Evolutionary conservation across 495 filamentous ascomycete species (phyloP), one percentile per base, ranked within the genome.

Genomic region (Lepraria neglecta): DNA sequence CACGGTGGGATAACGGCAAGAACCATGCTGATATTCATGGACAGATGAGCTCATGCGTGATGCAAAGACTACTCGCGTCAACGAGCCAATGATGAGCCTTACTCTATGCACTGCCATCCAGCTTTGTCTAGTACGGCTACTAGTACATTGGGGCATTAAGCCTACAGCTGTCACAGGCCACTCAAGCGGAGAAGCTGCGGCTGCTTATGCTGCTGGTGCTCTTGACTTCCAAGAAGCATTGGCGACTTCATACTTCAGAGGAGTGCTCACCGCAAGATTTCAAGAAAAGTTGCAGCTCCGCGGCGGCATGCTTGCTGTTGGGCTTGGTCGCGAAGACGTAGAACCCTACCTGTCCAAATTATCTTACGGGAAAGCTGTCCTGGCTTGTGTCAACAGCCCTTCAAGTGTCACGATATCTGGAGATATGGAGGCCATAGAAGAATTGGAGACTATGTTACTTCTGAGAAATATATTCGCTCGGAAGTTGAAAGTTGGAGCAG

Each of bases 121-220:
- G 42, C 43, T 73, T 0, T 65, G 56, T 17, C 27, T 74, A 0
- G 51, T 71, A 0, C 60, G 66, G 28, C 47, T 65, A 1, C 57
- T 74, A 1, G 21, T 14, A 1, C 27, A 47, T 7, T 68, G 64
- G 61, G 64, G 65, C 4, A 51, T 74, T 14, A 67, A 47, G 33
- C 55, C 66, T 14, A 38, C 42, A 6, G 60, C 21, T 10, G 69
- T 71, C 1, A 66, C 72, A 12, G 75, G 76, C 1, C 76, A 78
- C 31, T 35, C 72, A 0, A 71, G 69, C 17, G 76, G 76, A 11
- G 76, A 78, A 56, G 74, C 76, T 19, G 75, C 73, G 2, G 75
- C 73, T 2, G 76, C 74, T 1, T 78, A 69, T 44, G 44, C 63
- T 24, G 33, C 44, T 27, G 60, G 64, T 6, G 58, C 59, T n/a